Conservation (phyloP, 2,329 filamentous ascomycete species). For the Eutypella sp. region DNA sequence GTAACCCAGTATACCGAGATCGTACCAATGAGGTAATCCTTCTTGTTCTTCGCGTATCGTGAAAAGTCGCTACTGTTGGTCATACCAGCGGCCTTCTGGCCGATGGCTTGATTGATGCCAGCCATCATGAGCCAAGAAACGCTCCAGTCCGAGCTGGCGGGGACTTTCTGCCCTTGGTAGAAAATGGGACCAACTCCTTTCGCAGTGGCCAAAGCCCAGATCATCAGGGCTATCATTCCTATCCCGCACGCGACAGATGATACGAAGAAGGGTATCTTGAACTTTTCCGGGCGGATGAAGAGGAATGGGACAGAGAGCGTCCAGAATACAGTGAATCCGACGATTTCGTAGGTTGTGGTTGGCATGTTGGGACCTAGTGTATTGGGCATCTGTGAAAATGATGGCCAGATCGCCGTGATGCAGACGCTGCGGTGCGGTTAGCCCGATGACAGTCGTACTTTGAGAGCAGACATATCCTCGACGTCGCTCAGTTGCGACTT, state of each 20-base stretch:
- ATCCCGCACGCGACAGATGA: slow-evolving; percentile 36
- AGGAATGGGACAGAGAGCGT: slow-evolving; percentile 42
- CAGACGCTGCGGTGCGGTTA: slow-evolving; percentile 23
- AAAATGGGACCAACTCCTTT: slow-evolving; percentile 40
- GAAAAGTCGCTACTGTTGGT: slow-evolving; percentile 34
- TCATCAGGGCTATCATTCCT: slow-evolving; percentile 42
- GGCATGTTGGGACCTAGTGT: slow-evolving; percentile 33
- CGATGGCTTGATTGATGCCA: slow-evolving; percentile 37
- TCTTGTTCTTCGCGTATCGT: slow-evolving; percentile 30
- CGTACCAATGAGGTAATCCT: slow-evolving; percentile 31
- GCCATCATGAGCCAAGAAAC: slow-evolving; percentile 39
- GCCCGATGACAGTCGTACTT: no score
- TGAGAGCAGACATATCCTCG: background rate
- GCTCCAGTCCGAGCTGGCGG: slow-evolving; percentile 27
- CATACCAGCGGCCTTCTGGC: slow-evolving; percentile 30
- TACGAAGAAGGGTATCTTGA: slow-evolving; percentile 39
- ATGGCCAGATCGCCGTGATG: slow-evolving; percentile 40
- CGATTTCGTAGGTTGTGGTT: slow-evolving; percentile 35
- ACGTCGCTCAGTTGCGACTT: background rate
- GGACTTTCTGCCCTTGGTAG: slow-evolving; percentile 28
- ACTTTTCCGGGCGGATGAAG: slow-evolving; percentile 41
- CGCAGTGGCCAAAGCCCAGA: slow-evolving; percentile 39
- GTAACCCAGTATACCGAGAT: slow-evolving; percentile 30
- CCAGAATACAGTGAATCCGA: slow-evolving; percentile 47
- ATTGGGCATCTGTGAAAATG: slow-evolving; percentile 39